Percentiles rank a stretch among this genome's conserved stretches.
phyloP scores from a whole-genome alignment of 129 eudicot species.

The Centella asiatica region DNA sequence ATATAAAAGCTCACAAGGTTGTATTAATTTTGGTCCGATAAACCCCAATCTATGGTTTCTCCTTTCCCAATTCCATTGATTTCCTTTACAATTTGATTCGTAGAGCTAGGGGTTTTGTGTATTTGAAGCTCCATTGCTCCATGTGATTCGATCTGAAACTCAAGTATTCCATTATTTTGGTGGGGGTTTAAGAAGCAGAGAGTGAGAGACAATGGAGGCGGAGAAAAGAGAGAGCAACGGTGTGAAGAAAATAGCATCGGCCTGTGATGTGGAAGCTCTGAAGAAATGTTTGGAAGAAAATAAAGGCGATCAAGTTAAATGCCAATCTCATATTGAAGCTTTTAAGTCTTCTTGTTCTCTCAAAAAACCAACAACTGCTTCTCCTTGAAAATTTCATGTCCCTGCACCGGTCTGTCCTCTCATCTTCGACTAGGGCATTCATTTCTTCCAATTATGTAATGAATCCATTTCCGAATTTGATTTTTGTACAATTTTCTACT shows the following conservation, averaged over 20 bases:
- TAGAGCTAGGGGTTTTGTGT: background rate
- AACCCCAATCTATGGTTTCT: no score
- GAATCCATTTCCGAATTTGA: background rate
- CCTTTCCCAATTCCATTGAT: no score
- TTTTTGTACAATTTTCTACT: background rate
- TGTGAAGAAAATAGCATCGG: slow-evolving; percentile 25
- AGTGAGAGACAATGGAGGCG: background rate
- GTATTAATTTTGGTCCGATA: no score
- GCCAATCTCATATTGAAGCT: slow-evolving; percentile 47
- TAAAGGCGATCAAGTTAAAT: slow-evolving; percentile 43
- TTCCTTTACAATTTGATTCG: no score
- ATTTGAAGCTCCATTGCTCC: background rate
- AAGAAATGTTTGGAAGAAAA: slow-evolving; percentile 47
- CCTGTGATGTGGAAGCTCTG: slow-evolving; percentile 55
- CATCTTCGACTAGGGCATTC: background rate
- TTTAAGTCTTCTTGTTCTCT: slow-evolving; percentile 41
- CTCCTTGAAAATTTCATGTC: slow-evolving; percentile 16
- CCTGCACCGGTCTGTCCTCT: background rate
- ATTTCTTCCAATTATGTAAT: background rate
- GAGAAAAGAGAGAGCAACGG: slow-evolving; percentile 5
- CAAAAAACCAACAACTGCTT: slow-evolving; percentile 13
- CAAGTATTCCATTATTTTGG: background rate
- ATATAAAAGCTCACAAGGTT: no score
- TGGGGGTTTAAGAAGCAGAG: background rate
- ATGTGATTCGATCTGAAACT: background rate